Evolutionary conservation across 257 asterid genomes (phyloP), one percentile per base, ranked within the genome.

Genomic region (Solanum chiquidenum): DNA sequence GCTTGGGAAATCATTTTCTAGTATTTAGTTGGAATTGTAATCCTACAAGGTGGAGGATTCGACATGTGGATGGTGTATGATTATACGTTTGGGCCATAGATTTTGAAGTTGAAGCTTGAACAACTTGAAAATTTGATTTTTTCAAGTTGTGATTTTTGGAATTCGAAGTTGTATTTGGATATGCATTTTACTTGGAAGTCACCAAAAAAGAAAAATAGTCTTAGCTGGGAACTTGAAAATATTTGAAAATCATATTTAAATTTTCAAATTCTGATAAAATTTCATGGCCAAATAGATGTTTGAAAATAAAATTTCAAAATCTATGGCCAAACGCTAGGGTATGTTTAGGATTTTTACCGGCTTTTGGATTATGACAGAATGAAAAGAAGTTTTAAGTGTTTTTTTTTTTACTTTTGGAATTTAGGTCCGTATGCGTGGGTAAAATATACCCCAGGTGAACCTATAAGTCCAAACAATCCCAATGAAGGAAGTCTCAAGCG

Each of bases 401-500:
- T 60, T 6, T 9, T 25, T 11, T 86, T 73, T 23, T n/a, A n/a
- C 34, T 52, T 58, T 34, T 72, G 85, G 58, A 73, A 87, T 31
- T 44, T 89, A 95, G 99, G 99, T 76, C 98, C 98, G 8, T 94
- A 91, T 23, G 96, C 95, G 88, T 95, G 94, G 86, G 74, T 79
- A 1, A 93, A 92, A 89, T 91, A 88, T 88, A 90, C 83, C 71
- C 97, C 98, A n/a, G 94, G 95, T 73, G 93, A 96, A 44, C 94
- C 98, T 73, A 92, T 94, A 86, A 88, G 66, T 86, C 91, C 93
- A 34, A 96, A 93, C 71, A 94, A 94, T 89, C 99, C 99, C 25
- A 96, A 96, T 88, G 90, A 94, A 88, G 98, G 98, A 86, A 95
- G 99, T 89, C 91, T 93, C 68, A 96, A 95, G 94, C 87, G 94